Percentiles rank a stretch among this genome's conserved stretches.
Conservation (phyloP, 805 yeast genomes). For the Nakazawaea wyomingensis region DNA sequence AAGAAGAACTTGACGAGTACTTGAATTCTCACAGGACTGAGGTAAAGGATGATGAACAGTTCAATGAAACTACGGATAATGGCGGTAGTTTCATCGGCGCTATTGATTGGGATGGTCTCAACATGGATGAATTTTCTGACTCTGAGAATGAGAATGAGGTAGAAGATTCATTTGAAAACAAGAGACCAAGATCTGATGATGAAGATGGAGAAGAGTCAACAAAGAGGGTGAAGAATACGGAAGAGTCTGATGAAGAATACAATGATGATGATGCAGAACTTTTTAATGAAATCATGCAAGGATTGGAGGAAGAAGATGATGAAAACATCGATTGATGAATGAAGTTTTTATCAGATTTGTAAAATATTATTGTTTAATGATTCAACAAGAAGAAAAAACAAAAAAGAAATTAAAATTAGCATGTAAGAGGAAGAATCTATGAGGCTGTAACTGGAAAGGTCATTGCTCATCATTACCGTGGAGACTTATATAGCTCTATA, state of each 20-base stretch:
- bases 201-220: constrained; percentile 5
- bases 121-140: constrained; percentile 45
- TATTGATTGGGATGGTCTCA: constrained; percentile 48
- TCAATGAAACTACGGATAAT: constrained; percentile 23
- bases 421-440: too few relatives aligned
- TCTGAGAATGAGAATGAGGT: constrained; percentile 35
- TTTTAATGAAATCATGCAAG: constrained; percentile 11
- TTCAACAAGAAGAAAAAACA: too few relatives aligned
- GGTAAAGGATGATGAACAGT: constrained; percentile 29
- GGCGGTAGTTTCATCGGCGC: constrained; percentile 19
- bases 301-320: constrained; percentile 11
- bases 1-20: constrained; percentile 42
- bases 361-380: too few relatives aligned
- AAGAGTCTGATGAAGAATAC: constrained; percentile 3
- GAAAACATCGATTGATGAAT: too few relatives aligned
- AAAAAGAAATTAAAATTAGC: too few relatives aligned
- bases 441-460: too few relatives aligned
- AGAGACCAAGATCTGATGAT: constrained; percentile 5
- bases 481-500: too few relatives aligned
- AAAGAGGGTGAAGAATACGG: neutral
- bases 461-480: too few relatives aligned
- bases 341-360: too few relatives aligned
- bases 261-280: constrained; percentile 11
- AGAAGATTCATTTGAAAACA: neutral
- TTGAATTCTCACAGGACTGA: constrained; percentile 21